phyloP scores from a whole-genome alignment of 768 basidiomycete species.

The Cystofilobasidium capitatum region DNA sequence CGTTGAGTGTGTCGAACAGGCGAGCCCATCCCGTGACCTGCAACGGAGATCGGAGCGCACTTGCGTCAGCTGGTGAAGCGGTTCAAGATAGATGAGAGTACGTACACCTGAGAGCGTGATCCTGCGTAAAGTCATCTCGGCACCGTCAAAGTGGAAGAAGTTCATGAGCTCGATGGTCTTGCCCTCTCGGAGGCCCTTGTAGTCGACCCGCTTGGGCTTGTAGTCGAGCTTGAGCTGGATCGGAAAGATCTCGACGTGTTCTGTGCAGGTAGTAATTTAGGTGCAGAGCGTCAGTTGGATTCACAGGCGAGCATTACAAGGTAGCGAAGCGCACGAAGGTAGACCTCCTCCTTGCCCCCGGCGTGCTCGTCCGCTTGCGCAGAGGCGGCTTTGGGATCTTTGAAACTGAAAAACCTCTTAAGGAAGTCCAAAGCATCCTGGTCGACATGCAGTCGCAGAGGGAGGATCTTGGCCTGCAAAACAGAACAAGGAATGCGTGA shows the following conservation, averaged over 20 bases:
- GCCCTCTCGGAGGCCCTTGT: slow-evolving; percentile 77
- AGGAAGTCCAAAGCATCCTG: slow-evolving; percentile 97
- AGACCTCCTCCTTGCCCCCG: slow-evolving; percentile 46
- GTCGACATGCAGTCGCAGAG: slow-evolving; percentile 85
- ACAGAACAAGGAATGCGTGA: background rate
- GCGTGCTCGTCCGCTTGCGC: slow-evolving; percentile 34
- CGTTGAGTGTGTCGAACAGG: slow-evolving; percentile 83
- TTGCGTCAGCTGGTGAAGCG: background rate
- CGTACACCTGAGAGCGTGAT: slow-evolving; percentile 83
- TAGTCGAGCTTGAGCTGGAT: slow-evolving; percentile 94
- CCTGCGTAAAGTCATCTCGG: slow-evolving; percentile 93
- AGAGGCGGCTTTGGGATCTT: slow-evolving; percentile 35
- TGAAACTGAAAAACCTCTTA: slow-evolving; percentile 90
- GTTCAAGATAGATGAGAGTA: slow-evolving; percentile 22
- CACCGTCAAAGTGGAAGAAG: slow-evolving; percentile 98
- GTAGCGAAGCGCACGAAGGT: slow-evolving; percentile 68
- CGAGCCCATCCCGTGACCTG: slow-evolving; percentile 89
- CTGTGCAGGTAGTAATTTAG: slow-evolving; percentile 42
- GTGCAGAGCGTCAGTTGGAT: background rate
- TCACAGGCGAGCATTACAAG: background rate
- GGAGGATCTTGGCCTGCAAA: slow-evolving; percentile 72
- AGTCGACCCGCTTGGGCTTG: slow-evolving; percentile 94
- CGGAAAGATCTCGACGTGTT: slow-evolving; percentile 89
- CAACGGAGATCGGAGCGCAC: background rate
- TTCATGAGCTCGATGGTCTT: slow-evolving; percentile 97